A percentile compares a stretch with the other conserved stretches of the same genome.
Conservation (phyloP, 2,329 filamentous ascomycete species). For the Aspergillus ruber region DNA sequence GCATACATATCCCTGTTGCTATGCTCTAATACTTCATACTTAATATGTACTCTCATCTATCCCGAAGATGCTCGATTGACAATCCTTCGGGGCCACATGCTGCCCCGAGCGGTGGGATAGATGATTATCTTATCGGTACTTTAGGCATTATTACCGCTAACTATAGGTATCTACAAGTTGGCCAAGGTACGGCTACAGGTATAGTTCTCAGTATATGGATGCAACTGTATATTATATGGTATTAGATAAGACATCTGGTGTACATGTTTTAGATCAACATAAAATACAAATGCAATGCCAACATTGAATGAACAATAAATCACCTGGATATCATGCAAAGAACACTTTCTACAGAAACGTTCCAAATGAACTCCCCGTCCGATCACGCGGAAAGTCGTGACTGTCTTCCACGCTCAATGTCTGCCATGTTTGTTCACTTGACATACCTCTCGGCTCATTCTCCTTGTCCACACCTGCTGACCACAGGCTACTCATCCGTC, state of each 20-base stretch:
- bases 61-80: no score
- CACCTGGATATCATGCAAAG: not conserved
- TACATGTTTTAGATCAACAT: no score
- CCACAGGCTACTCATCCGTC: slow-evolving; percentile 16
- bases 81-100: slow-evolving; percentile 3
- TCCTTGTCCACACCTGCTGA: slow-evolving; percentile 13
- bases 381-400: not conserved
- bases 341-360: not conserved
- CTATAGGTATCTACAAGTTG: not conserved
- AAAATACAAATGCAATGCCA: no score
- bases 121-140: not conserved
- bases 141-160: not conserved
- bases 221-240: no score
- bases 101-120: slow-evolving; percentile 5
- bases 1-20: no score
- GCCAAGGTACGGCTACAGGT: no score
- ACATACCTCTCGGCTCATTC: not conserved
- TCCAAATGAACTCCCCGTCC: not conserved
- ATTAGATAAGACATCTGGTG: no score
- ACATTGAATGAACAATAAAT: not conserved
- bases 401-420: not conserved
- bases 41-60: not conserved
- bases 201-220: no score
- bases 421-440: not conserved
- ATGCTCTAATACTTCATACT: not conserved